Base-by-base conservation (phyloP, 1,139 yeast genomes). In the Suhomyces yuchorum region DNA sequence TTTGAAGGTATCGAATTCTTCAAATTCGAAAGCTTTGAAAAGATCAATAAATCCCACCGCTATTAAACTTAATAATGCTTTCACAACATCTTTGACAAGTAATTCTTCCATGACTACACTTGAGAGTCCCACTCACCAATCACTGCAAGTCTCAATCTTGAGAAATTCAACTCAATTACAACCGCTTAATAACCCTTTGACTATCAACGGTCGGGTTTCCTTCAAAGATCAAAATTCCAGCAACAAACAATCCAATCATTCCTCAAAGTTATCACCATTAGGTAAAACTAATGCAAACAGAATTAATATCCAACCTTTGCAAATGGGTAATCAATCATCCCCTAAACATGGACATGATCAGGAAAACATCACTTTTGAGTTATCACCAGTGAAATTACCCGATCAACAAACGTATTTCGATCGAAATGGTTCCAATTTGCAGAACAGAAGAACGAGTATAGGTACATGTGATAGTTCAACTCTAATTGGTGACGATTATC, bases 401-500 rank as follows among this genome's bases (percentile, higher is more conserved):
- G 42, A 39, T 14, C 32, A 39, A 19, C 19, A 15, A 20, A 19
- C 26, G 3, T 39, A 24, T 20, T 39, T 39, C 18, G 28, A 39
- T n/a, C 36, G 56, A 52, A 33, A 54, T 56, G 20, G 53, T 52
- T 3, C 59, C 56, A 35, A 49, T 53, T 23, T 46, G 23, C 23
- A 20, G 2, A 20, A 14, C 5, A 44, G 53, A 37, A 55, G 61
- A 40, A 44, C 56, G 14, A 67, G 70, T 48, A 49, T 59, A 8
- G 57, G 57, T 15, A 66, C 67, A 28, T 56, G 66, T 42, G 74
- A 73, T 41, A 70, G 71, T 42, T 71, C 78, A 1, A 70, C 76
- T 1, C 61, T 74, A 30, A 60, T 70, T 19, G 76, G 76, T 5
- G 78, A 73, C 38, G 79, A 74, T 39, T 75, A 73, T 52, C 66